Evolutionary conservation across 73 alveolate genomes (phyloP).

Genomic region (Tetrahymena elliotti): DNA sequence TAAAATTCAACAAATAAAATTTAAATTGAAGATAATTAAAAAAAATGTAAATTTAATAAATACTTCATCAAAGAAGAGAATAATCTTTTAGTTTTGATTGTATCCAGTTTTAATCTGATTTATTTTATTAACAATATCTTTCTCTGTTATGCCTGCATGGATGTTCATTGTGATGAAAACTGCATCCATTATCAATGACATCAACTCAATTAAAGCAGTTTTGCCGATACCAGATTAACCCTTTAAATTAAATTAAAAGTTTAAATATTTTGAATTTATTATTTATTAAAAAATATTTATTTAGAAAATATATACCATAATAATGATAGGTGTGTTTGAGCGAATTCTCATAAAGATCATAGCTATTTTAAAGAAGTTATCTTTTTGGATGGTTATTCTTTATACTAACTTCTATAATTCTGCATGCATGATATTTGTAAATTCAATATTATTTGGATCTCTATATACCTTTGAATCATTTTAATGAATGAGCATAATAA

Average conservation of each 20-base stretch:
- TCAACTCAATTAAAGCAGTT: constrained; percentile 53
- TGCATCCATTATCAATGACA: constrained; percentile 40
- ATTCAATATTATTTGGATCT: background rate
- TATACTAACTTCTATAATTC: background rate
- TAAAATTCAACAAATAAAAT: background rate
- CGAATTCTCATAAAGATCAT: constrained; percentile 49
- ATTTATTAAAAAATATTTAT: too few species aligned
- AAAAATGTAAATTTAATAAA: background rate
- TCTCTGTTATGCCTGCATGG: constrained; percentile 66
- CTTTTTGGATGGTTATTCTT: constrained; percentile 5
- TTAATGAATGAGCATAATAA: background rate
- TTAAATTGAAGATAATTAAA: background rate
- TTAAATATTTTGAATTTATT: too few species aligned
- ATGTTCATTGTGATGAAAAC: constrained; percentile 51
- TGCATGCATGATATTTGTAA: background rate
- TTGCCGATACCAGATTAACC: constrained; percentile 81
- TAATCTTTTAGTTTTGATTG: constrained; percentile 12
- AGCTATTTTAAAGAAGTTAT: constrained; percentile 67
- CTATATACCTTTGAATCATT: background rate
- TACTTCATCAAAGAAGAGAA: constrained; percentile 71
- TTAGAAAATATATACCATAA: constrained; percentile 43
- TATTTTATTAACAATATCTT: constrained; percentile 29
- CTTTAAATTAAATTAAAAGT: background rate
- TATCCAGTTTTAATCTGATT: constrained; percentile 2
- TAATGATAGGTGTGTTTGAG: constrained; percentile 59